These are phyloP conservation scores for Mortierella alpina DNA, from an alignment of 192 early-diverging fungal genomes.

Conservation along the genomic window DNA sequence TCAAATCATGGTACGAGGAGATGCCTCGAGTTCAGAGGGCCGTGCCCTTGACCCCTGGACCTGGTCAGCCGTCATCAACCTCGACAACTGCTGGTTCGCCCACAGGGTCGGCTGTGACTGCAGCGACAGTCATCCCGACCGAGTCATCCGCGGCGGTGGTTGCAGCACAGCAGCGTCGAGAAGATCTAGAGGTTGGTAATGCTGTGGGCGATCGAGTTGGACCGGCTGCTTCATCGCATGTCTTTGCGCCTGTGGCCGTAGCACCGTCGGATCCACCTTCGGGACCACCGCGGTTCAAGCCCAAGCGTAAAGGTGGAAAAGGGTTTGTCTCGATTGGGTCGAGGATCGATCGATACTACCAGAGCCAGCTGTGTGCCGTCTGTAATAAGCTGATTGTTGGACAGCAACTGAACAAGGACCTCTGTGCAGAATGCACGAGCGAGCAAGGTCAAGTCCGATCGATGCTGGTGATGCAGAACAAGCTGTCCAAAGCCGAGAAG, in stretches of 20 bases:
- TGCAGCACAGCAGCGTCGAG: constrained; percentile 20
- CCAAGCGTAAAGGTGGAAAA: constrained; percentile 26
- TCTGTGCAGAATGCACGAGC: constrained; percentile 27
- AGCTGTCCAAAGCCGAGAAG: constrained; percentile 32
- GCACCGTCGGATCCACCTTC: neutral
- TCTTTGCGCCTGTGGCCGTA: neutral
- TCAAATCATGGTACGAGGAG: constrained; percentile 75
- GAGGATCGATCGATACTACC: constrained; percentile 80
- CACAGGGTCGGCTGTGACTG: neutral
- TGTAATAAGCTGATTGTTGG: constrained; percentile 62
- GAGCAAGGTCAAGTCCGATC: constrained; percentile 14
- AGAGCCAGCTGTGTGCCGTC: constrained; percentile 69
- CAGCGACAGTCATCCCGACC: constrained; percentile 12
- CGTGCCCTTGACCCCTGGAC: constrained; percentile 54
- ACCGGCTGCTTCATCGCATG: neutral
- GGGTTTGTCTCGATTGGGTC: constrained; percentile 33
- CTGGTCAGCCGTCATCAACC: neutral
- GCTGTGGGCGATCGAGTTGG: neutral
- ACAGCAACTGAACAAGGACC: constrained; percentile 6
- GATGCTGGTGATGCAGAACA: constrained; percentile 15
- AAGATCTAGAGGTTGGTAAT: neutral
- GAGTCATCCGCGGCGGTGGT: constrained; percentile 5
- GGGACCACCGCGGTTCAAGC: constrained; percentile 21
- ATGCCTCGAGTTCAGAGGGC: constrained; percentile 75
- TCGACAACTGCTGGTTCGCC: neutral